phyloP scores from a whole-genome alignment of 257 asterid species.

The Solanum chiquidenum region DNA sequence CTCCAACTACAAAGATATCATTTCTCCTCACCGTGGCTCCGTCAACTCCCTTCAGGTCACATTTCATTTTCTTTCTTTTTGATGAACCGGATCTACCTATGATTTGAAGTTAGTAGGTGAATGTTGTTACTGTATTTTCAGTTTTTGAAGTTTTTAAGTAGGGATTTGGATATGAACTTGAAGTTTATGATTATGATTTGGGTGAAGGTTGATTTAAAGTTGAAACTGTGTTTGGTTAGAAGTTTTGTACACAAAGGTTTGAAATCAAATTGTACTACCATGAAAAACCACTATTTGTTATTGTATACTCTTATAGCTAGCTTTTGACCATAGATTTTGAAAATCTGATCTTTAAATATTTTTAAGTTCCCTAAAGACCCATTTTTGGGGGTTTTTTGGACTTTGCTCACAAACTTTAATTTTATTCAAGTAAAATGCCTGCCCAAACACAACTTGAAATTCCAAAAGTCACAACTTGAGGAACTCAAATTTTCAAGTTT shows the following conservation, averaged over 20 bases:
- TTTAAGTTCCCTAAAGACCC: background rate
- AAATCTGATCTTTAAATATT: background rate
- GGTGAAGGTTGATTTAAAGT: background rate
- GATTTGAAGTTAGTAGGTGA: background rate
- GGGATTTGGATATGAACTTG: background rate
- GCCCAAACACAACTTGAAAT: background rate
- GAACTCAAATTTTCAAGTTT: background rate
- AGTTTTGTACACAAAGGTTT: background rate
- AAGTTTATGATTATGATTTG: background rate
- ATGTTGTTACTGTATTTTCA: background rate
- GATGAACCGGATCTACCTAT: background rate
- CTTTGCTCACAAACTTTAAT: background rate
- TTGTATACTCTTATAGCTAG: background rate
- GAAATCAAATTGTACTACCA: background rate
- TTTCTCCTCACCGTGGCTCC: constrained; percentile 86
- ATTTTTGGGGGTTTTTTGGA: background rate
- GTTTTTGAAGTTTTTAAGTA: background rate
- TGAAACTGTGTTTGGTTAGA: background rate
- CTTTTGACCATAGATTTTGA: background rate
- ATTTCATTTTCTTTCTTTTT: background rate
- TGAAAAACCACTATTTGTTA: background rate
- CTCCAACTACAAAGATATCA: constrained; percentile 83
- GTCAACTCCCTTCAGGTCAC: constrained; percentile 84
- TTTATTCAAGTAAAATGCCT: background rate
- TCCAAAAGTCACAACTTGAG: background rate